These are phyloP conservation scores for Talaromyces piceae DNA, from an alignment of 2,329 filamentous ascomycete species.

Conservation along the genomic window DNA sequence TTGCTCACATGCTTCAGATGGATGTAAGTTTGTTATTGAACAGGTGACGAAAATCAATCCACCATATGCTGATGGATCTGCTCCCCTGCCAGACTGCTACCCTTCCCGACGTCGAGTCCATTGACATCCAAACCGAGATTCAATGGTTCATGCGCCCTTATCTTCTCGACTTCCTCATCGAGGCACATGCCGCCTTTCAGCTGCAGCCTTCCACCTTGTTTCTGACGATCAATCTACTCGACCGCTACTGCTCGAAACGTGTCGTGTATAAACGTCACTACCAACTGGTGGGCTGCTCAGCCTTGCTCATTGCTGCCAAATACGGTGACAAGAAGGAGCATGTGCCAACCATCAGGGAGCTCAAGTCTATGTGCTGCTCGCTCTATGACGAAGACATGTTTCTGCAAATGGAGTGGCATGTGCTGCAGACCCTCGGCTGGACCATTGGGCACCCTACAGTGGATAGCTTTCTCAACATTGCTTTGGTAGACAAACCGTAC, in stretches of 20 bases:
- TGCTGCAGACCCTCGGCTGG: constrained; percentile 95
- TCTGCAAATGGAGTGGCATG: constrained; percentile 99
- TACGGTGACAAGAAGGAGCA: constrained; percentile 98
- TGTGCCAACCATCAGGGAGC: constrained; percentile 92
- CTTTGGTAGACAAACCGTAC: constrained; percentile 65
- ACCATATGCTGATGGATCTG: neutral
- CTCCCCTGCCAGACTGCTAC: constrained; percentile 61
- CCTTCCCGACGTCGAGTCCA: constrained; percentile 89
- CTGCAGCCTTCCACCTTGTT: constrained; percentile 92
- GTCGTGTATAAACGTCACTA: constrained; percentile 99
- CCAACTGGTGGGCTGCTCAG: constrained; percentile 92
- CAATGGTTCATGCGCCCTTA: constrained; percentile 99
- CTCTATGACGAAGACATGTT: constrained; percentile 99
- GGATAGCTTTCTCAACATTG: constrained; percentile 85
- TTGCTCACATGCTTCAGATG: constrained; percentile 92
- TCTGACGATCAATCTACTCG: constrained; percentile 90
- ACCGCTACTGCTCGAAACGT: constrained; percentile 94
- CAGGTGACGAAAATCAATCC: too few relatives aligned
- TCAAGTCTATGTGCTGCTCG: constrained; percentile 98
- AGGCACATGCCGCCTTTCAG: constrained; percentile 92
- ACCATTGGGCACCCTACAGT: constrained; percentile 91
- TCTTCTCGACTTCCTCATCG: constrained; percentile 94
- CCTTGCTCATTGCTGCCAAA: constrained; percentile 93
- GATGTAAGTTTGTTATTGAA: constrained; percentile 51
- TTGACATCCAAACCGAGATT: constrained; percentile 98